phyloP scores from a whole-genome alignment of 2,329 filamentous ascomycete genomes.

The Meredithiella fracta region DNA sequence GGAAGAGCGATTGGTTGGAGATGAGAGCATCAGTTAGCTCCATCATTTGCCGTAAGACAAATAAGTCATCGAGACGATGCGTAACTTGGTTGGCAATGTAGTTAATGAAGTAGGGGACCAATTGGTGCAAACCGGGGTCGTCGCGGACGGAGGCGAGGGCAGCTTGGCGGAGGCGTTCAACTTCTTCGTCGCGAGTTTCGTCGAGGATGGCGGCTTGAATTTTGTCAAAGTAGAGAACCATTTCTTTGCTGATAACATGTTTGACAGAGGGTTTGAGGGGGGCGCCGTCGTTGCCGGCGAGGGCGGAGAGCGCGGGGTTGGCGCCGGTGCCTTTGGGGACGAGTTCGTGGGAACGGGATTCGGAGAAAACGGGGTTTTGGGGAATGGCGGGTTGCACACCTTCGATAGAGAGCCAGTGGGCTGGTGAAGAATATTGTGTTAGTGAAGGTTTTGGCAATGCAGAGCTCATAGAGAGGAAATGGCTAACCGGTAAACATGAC shows the following conservation, averaged over 20 bases:
- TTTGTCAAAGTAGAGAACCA: slow-evolving; percentile 93
- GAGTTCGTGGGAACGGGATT: slow-evolving; percentile 69
- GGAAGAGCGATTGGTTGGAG: slow-evolving; percentile 63
- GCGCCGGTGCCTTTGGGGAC: slow-evolving; percentile 79
- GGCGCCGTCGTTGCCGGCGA: slow-evolving; percentile 32
- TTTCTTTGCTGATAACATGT: slow-evolving; percentile 87
- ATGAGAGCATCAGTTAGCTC: slow-evolving; percentile 72
- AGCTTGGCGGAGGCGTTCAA: slow-evolving; percentile 56
- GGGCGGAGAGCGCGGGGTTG: slow-evolving; percentile 60
- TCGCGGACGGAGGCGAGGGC: slow-evolving; percentile 72
- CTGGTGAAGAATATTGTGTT: slow-evolving; percentile 27
- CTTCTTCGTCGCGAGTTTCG: slow-evolving; percentile 66
- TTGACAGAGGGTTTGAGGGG: slow-evolving; percentile 83
- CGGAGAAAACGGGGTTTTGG: slow-evolving; percentile 80
- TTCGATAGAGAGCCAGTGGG: slow-evolving; percentile 94
- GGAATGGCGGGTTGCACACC: slow-evolving; percentile 93
- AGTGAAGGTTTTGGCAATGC: slow-evolving; percentile 9
- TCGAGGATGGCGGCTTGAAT: slow-evolving; percentile 79
- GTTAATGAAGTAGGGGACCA: slow-evolving; percentile 90
- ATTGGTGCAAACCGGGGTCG: slow-evolving; percentile 85
- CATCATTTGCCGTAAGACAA: slow-evolving; percentile 84
- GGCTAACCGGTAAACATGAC: slow-evolving; percentile 70
- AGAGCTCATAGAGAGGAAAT: background rate
- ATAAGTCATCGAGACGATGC: slow-evolving; percentile 78
- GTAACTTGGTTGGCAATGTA: slow-evolving; percentile 94